These are phyloP conservation scores for Gliomastix tumulicola DNA, from an alignment of 2,329 filamentous ascomycete species.

Conservation along the genomic window DNA sequence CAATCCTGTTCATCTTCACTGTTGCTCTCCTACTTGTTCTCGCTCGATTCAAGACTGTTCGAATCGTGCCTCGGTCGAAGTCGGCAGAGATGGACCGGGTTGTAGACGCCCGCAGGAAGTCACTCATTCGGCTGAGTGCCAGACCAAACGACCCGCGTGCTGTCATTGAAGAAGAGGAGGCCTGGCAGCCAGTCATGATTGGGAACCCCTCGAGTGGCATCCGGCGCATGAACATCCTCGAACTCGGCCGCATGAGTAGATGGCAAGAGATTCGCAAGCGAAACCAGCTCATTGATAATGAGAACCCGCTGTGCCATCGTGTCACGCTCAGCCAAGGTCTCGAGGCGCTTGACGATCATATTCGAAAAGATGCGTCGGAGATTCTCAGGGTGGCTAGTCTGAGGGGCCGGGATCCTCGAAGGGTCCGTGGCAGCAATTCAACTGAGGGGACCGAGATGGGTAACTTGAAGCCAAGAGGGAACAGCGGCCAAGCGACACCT, in stretches of 20 bases:
- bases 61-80: slow-evolving; percentile 60
- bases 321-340: slow-evolving; percentile 25
- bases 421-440: too few relatives aligned
- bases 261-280: slow-evolving; percentile 66
- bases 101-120: slow-evolving; percentile 40
- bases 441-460: too few relatives aligned
- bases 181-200: slow-evolving; percentile 65
- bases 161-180: slow-evolving; percentile 37
- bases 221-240: slow-evolving; percentile 64
- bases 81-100: slow-evolving; percentile 46
- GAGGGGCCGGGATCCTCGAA: too few relatives aligned
- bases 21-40: slow-evolving; percentile 55
- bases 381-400: not conserved
- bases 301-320: slow-evolving; percentile 23
- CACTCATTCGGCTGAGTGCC: slow-evolving; percentile 11
- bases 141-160: slow-evolving; percentile 24
- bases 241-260: slow-evolving; percentile 59
- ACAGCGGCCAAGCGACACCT: too few relatives aligned
- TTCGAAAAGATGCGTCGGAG: slow-evolving; percentile 13
- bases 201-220: slow-evolving; percentile 64
- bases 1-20: slow-evolving; percentile 59
- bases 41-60: slow-evolving; percentile 56
- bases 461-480: too few relatives aligned
- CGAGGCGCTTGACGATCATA: slow-evolving; percentile 26
- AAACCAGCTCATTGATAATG: slow-evolving; percentile 48